These are phyloP conservation scores for Crithidia brevicula DNA, from an alignment of 208 protist genomes.

Conservation along the genomic window DNA sequence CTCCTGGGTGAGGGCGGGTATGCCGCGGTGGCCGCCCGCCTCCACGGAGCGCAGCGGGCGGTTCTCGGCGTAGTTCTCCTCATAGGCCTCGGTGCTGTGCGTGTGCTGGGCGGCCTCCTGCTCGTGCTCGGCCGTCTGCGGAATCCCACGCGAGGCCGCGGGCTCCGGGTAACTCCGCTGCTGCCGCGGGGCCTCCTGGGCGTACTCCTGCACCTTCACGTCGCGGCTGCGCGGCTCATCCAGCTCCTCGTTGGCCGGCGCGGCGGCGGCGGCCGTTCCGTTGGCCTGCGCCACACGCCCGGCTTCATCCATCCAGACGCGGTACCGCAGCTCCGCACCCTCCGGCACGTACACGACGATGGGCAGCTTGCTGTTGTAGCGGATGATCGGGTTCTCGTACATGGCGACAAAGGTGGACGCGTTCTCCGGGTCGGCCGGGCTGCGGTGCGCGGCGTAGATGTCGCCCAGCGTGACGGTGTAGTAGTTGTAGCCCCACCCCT, in stretches of 20 bases:
- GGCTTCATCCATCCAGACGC: constrained; percentile 43
- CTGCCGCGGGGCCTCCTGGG: constrained; percentile 1
- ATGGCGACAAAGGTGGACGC: constrained; percentile 43
- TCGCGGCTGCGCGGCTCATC: background rate
- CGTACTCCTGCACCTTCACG: background rate
- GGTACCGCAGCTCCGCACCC: constrained; percentile 53
- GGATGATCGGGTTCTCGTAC: constrained; percentile 25
- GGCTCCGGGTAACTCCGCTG: background rate
- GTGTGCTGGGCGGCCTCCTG: background rate
- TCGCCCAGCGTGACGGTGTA: constrained; percentile 44
- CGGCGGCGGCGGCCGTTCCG: background rate
- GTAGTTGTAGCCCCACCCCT: constrained; percentile 69
- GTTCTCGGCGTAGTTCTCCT: background rate
- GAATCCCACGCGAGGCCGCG: background rate
- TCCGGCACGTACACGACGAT: constrained; percentile 63
- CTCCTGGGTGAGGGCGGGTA: background rate
- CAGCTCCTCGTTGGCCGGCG: background rate
- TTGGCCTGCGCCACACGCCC: constrained; percentile 8
- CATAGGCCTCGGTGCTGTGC: background rate
- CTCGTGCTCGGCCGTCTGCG: background rate
- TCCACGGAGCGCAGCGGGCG: constrained; percentile 1
- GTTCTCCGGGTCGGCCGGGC: constrained; percentile 16
- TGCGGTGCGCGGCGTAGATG: constrained; percentile 24
- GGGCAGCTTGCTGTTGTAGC: constrained; percentile 58
- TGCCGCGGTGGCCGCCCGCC: background rate